Evolutionary conservation across 352 stramenopile genomes (phyloP).

Genomic region (Pythium dissimile): DNA sequence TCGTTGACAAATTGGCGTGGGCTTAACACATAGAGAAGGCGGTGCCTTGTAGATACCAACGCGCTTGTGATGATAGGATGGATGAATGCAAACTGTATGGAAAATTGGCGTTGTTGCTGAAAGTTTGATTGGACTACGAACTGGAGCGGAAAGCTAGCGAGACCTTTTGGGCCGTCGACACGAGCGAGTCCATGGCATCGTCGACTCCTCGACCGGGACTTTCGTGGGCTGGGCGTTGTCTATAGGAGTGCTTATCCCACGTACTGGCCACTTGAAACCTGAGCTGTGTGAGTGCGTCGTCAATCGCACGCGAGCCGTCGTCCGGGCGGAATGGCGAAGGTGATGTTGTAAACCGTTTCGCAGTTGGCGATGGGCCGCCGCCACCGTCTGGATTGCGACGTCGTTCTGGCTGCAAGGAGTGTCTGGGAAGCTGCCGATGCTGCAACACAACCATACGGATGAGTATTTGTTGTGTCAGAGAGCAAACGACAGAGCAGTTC

Average conservation of each 20-base stretch:
- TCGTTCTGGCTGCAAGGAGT: conserved; percentile 18
- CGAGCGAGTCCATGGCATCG: conserved; percentile 49
- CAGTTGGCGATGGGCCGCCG: not conserved
- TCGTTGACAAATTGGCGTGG: not conserved
- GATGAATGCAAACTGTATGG: not conserved
- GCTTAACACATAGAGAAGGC: conserved; percentile 6
- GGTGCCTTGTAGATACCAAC: not conserved
- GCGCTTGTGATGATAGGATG: not conserved
- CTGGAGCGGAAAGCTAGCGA: conserved; percentile 38
- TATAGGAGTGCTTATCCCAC: conserved; percentile 8
- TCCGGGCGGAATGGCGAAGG: conserved; percentile 14
- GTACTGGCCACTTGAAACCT: conserved; percentile 44
- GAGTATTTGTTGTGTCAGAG: not conserved
- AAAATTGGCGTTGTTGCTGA: not conserved
- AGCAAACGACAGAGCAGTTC: not conserved
- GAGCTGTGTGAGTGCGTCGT: conserved; percentile 60
- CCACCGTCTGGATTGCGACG: not conserved
- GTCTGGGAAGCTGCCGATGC: conserved; percentile 49
- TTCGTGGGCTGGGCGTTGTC: not conserved
- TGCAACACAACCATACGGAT: conserved; percentile 8
- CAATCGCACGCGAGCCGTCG: conserved; percentile 36
- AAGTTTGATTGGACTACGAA: not conserved
- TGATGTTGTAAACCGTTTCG: conserved; percentile 12
- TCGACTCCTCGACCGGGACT: conserved; percentile 33
- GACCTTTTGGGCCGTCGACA: conserved; percentile 61